A percentile compares a stretch with the other conserved stretches of the same genome.
These are phyloP conservation scores for Aureobasidium sp. DNA, from an alignment of 2,329 filamentous ascomycete genomes.

Conservation along the genomic window DNA sequence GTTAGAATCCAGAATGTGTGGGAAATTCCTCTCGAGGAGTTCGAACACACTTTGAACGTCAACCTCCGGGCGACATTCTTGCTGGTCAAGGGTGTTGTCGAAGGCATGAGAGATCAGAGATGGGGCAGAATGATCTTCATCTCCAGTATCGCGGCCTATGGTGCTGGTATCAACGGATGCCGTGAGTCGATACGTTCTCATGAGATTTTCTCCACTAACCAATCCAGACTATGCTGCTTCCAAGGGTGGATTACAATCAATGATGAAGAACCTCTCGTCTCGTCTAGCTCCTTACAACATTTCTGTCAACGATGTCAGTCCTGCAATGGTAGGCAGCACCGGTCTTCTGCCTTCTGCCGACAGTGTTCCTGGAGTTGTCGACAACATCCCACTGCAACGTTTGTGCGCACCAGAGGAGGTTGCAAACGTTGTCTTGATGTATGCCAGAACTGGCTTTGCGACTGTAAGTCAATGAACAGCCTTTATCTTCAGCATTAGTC, in stretches of 20 bases:
- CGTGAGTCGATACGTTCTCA: conserved; percentile 25
- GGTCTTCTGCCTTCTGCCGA: conserved; percentile 53
- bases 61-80: conserved; percentile 59
- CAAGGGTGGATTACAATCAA: conserved; percentile 47
- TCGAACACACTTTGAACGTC: conserved; percentile 55
- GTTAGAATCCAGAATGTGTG: conserved; percentile 50
- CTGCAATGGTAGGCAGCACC: conserved; percentile 56
- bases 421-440: conserved; percentile 55
- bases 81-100: conserved; percentile 53
- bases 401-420: conserved; percentile 54
- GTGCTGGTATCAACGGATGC: conserved; percentile 58
- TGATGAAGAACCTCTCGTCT: conserved; percentile 58
- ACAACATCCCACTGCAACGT: conserved; percentile 53
- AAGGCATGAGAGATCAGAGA: conserved; percentile 51
- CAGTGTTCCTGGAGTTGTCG: conserved; percentile 48
- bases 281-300: conserved; percentile 55
- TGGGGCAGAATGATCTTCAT: conserved; percentile 62
- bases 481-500: not conserved
- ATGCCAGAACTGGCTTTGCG: conserved; percentile 49
- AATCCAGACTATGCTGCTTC: conserved; percentile 24
- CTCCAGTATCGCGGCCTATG: conserved; percentile 56
- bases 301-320: conserved; percentile 61
- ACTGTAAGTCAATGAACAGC: not conserved
- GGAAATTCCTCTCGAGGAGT: conserved; percentile 58
- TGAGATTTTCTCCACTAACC: not conserved